A percentile compares a stretch with the other conserved stretches of the same genome.
These are phyloP conservation scores for Clonostachys solani DNA, from an alignment of 2,329 filamentous ascomycete genomes.

Conservation along the genomic window DNA sequence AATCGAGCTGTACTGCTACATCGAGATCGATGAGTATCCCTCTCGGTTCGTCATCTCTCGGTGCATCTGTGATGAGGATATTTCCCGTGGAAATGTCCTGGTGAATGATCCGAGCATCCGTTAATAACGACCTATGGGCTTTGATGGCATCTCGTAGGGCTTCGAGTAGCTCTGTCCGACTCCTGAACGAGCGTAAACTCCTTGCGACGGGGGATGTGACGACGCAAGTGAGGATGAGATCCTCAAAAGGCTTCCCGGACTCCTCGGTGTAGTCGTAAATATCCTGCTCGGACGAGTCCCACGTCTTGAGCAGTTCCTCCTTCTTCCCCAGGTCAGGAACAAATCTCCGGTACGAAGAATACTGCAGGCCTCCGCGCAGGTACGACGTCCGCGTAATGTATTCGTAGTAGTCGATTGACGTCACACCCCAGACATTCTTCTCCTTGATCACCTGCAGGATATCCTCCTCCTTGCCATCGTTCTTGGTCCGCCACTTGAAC, in stretches of 20 bases:
- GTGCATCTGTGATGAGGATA: constrained; percentile 22
- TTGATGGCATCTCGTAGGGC: constrained; percentile 21
- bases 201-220: neutral
- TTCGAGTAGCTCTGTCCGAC: neutral
- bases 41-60: constrained; percentile 6
- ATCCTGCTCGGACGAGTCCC: neutral
- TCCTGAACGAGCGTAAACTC: neutral
- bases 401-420: neutral
- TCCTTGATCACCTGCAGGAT: neutral
- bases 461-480: neutral
- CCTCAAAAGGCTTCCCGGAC: neutral
- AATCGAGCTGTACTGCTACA: neutral
- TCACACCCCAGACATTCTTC: neutral
- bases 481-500: neutral
- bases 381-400: neutral
- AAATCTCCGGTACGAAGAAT: neutral
- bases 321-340: neutral
- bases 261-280: neutral
- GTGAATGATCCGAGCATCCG: constrained; percentile 24
- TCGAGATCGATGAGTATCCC: constrained; percentile 28
- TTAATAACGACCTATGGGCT: constrained; percentile 24
- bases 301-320: neutral
- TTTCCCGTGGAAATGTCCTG: constrained; percentile 29
- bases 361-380: neutral
- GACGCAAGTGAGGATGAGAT: neutral